Conservation (phyloP, 805 yeast genomes). For the Starmerella ratchasimensis region DNA sequence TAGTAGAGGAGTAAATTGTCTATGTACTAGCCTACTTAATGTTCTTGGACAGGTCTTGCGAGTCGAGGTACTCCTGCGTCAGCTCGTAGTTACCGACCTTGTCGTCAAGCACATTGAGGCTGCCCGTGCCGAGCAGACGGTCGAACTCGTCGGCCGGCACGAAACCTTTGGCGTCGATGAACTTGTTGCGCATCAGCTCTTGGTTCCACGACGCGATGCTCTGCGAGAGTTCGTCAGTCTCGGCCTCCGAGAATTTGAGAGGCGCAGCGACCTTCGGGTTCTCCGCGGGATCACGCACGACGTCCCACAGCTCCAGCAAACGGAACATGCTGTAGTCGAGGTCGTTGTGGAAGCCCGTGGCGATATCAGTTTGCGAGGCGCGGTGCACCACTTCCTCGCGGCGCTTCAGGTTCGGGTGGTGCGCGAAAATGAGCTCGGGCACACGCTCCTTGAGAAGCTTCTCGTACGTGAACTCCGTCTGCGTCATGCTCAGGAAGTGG, state of each 20-base stretch:
- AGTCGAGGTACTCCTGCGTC: constrained; percentile 18
- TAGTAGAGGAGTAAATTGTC: too few species aligned
- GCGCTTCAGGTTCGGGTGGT: constrained; percentile 61
- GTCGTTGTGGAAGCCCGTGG: constrained; percentile 19
- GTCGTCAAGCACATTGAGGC: constrained; percentile 46
- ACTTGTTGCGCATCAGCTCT: constrained; percentile 57
- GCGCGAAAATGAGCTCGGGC: constrained; percentile 60
- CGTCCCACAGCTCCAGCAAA: constrained; percentile 16
- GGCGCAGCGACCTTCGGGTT: constrained; percentile 36
- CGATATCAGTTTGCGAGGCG: constrained; percentile 21
- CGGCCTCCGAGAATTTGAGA: constrained; percentile 42
- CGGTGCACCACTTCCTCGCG: constrained; percentile 27
- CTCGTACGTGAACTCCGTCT: constrained; percentile 88
- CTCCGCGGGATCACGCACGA: constrained; percentile 16
- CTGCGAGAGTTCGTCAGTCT: constrained; percentile 42
- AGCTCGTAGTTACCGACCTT: constrained; percentile 35
- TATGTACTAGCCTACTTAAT: not conserved
- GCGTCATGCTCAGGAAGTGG: constrained; percentile 76
- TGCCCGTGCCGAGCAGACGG: constrained; percentile 50
- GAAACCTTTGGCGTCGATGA: constrained; percentile 89
- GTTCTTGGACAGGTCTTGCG: constrained; percentile 11
- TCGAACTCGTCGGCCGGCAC: constrained; percentile 88
- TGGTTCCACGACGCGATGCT: constrained; percentile 55
- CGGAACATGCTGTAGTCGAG: constrained; percentile 18
- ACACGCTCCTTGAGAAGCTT: constrained; percentile 48